Evolutionary conservation across 129 eudicot genomes (phyloP).

Genomic region (Deinandra increscens): DNA sequence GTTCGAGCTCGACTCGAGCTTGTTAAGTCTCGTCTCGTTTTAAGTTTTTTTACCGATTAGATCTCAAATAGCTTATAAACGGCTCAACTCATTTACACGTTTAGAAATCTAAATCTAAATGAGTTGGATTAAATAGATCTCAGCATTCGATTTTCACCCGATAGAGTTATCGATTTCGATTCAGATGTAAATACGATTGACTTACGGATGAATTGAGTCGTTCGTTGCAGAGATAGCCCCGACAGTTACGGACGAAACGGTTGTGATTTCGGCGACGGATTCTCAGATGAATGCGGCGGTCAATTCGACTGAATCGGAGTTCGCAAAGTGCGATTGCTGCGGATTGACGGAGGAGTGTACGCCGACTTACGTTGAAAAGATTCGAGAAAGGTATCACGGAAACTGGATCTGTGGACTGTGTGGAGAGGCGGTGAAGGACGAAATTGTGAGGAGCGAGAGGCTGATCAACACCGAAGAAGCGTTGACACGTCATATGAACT

Average conservation of each 20-base stretch:
- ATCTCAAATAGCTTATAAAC: too few relatives aligned
- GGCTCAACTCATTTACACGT: too few relatives aligned
- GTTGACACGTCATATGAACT: slow-evolving; percentile 49
- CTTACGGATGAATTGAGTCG: not conserved
- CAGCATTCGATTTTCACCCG: too few relatives aligned
- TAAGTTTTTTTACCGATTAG: too few relatives aligned
- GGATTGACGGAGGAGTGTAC: slow-evolving; percentile 85
- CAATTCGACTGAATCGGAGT: slow-evolving; percentile 18
- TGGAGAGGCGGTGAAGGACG: slow-evolving; percentile 73
- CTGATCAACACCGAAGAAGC: slow-evolving; percentile 61
- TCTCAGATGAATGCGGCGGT: not conserved
- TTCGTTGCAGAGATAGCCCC: slow-evolving; percentile 18
- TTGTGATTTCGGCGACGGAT: slow-evolving; percentile 1
- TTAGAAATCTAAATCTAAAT: too few relatives aligned
- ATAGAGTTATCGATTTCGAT: not conserved
- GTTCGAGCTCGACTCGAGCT: too few relatives aligned
- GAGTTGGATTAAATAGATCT: too few relatives aligned
- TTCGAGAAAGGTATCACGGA: slow-evolving; percentile 46
- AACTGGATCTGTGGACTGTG: slow-evolving; percentile 86
- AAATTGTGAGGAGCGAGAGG: slow-evolving; percentile 37
- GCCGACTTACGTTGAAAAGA: slow-evolving; percentile 42
- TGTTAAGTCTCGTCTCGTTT: too few relatives aligned
- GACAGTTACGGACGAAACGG: slow-evolving; percentile 13
- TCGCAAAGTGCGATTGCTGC: slow-evolving; percentile 59
- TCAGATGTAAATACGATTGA: not conserved